Percentiles rank a stretch among this genome's conserved stretches.
These are phyloP conservation scores for Medicago ruthenica DNA, from an alignment of 306 rosid species.

Conservation along the genomic window DNA sequence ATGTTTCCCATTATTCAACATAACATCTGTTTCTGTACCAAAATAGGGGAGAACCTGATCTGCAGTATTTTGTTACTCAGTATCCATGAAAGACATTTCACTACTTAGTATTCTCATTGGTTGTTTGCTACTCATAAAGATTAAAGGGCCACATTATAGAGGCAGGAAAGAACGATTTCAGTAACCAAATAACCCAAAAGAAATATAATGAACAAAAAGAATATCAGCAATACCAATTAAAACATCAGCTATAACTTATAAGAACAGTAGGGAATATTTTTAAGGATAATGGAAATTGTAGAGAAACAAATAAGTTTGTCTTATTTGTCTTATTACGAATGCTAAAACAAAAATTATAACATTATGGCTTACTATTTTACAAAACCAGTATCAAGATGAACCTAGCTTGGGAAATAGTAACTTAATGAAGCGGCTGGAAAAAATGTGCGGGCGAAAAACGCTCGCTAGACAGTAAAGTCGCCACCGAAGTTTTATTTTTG, in stretches of 20 bases:
- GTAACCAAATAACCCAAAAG: background rate
- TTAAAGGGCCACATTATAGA: background rate
- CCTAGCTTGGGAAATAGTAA: constrained; percentile 45
- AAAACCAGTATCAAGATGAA: constrained; percentile 29
- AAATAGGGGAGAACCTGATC: background rate
- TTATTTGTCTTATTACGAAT: background rate
- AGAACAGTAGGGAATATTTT: background rate
- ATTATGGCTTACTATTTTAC: constrained; percentile 25
- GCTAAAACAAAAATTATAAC: constrained; percentile 9
- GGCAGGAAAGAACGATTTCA: background rate
- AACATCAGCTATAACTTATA: background rate
- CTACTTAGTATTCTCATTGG: background rate
- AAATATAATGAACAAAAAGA: background rate
- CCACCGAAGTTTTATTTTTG: too few relatives aligned
- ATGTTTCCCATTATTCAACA: background rate
- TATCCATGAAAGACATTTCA: background rate
- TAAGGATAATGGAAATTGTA: background rate
- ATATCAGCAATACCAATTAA: background rate
- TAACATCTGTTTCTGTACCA: background rate
- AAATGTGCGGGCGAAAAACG: too few relatives aligned
- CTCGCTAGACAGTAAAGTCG: too few relatives aligned
- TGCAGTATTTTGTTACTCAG: background rate
- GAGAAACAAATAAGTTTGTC: background rate
- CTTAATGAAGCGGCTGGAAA: too few relatives aligned
- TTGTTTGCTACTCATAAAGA: background rate